Base-by-base conservation (phyloP, 148 eudicot species). In the Tetragonia tetragonoides region DNA sequence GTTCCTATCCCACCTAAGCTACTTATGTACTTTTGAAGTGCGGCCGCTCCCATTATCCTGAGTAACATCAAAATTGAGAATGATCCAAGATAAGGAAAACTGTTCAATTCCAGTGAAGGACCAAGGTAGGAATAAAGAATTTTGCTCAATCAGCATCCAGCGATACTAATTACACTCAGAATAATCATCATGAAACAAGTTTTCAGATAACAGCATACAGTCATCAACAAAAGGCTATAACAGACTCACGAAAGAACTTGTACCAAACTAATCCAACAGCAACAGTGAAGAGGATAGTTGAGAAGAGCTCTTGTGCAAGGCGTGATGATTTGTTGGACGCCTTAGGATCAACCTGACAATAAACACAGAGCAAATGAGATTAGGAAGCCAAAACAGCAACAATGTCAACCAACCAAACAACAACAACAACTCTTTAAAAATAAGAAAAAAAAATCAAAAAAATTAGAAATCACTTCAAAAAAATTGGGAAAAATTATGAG, bases 31-130 rank as follows among this genome's bases (percentile, higher is more conserved):
- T 89, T 93, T 71, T 95, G 93, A 84, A 93, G 91, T 64, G 93
- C 97, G 61, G 94, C 80, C 75, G 93, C 87, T 80, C 97, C 97
- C 90, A 91, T 80, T 67, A 91, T 79, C 97, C 99, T 95, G 84
- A 54, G 44, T 69, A 81, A 46, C 9, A 69, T 51, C 42, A 66
- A 71, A 56, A 78, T 51, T 49, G 37, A 77, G 66, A 75, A 78
- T 44, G 34, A 68, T 51, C 23, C 34, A 40, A 47, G 23, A 40
- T 21, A 38, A 3, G 51, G 61, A 28, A 12, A 41, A 37, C 53
- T 49, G 2, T 49, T 49, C 53, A 8, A 9, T 28, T 70, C 69
- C 20, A 6, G 7, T 7, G 51, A 44, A 34, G n/a, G n/a, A 44
- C 47, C 23, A 24, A 28, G 34, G 34, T 28, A 28, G 34, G 34